Percentiles rank a stretch among this genome's conserved stretches.
These are phyloP conservation scores for Eruca vesicaria DNA, from an alignment of 441 rosid species.

Conservation along the genomic window DNA sequence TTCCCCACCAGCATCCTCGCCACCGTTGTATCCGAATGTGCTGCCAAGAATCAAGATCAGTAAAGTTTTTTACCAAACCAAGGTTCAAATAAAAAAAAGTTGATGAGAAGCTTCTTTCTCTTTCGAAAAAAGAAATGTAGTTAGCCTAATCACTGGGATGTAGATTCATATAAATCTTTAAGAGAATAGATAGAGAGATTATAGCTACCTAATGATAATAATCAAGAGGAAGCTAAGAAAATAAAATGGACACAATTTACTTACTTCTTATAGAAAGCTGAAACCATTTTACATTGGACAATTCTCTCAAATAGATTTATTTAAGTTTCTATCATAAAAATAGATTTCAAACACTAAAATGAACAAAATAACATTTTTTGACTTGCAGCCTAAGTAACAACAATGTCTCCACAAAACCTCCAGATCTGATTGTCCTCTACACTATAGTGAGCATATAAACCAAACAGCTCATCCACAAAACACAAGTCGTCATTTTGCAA, in stretches of 20 bases:
- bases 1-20: conserved; percentile 70
- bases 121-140: too few relatives aligned
- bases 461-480: neutral
- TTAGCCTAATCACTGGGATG: too few relatives aligned
- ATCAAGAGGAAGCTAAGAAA: neutral
- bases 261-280: neutral
- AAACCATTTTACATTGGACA: neutral
- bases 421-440: neutral
- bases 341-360: too few relatives aligned
- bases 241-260: neutral
- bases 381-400: neutral
- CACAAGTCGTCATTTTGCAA: neutral
- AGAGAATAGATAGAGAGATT: neutral
- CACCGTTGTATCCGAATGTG: conserved; percentile 67
- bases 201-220: neutral
- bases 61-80: neutral
- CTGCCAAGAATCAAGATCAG: conserved; percentile 29
- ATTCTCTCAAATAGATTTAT: too few relatives aligned
- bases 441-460: neutral
- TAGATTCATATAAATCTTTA: too few relatives aligned
- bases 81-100: neutral
- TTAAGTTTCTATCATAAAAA: too few relatives aligned
- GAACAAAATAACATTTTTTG: too few relatives aligned
- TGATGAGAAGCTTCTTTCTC: too few relatives aligned
- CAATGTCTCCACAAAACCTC: neutral